Conservation (phyloP, 176 grass and related monocot species). For the Musa acuminata region DNA sequence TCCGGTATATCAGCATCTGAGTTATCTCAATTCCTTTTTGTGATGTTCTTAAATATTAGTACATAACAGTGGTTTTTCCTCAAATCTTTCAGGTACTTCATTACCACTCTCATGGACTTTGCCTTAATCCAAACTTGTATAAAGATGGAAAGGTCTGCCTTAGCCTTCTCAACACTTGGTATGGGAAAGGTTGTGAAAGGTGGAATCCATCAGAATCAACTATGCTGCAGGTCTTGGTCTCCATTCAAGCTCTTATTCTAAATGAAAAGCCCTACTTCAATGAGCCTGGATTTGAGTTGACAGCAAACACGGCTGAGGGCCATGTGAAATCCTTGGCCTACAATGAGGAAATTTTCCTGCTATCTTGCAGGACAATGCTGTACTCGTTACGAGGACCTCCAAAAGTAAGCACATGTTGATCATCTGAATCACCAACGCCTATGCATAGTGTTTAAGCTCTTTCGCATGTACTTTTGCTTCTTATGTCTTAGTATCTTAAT, state of each 20-base stretch:
- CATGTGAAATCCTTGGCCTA: slow-evolving; percentile 34
- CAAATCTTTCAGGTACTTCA: slow-evolving; percentile 41
- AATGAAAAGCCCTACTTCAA: slow-evolving; percentile 94
- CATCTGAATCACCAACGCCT: neutral
- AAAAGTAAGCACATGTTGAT: slow-evolving; percentile 38
- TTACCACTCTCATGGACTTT: slow-evolving; percentile 71
- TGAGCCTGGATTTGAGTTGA: slow-evolving; percentile 54
- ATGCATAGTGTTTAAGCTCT: neutral
- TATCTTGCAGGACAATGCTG: slow-evolving; percentile 84
- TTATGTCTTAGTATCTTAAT: neutral
- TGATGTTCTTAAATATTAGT: neutral
- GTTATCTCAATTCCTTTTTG: slow-evolving; percentile 10
- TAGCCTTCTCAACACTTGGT: slow-evolving; percentile 79
- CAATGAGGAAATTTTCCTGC: slow-evolving; percentile 51
- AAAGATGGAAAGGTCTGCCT: slow-evolving; percentile 79
- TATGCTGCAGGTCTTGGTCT: slow-evolving; percentile 86
- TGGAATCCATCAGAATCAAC: slow-evolving; percentile 70
- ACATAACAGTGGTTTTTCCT: neutral
- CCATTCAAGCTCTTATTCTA: slow-evolving; percentile 84
- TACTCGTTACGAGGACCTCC: slow-evolving; percentile 66
- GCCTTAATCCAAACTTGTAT: slow-evolving; percentile 88
- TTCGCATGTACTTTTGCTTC: neutral
- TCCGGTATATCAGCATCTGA: slow-evolving; percentile 31
- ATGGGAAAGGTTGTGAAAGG: slow-evolving; percentile 61
- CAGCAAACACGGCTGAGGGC: slow-evolving; percentile 35